These are phyloP conservation scores for Penicillium sp. DNA, from an alignment of 2,329 filamentous ascomycete genomes.

Conservation along the genomic window DNA sequence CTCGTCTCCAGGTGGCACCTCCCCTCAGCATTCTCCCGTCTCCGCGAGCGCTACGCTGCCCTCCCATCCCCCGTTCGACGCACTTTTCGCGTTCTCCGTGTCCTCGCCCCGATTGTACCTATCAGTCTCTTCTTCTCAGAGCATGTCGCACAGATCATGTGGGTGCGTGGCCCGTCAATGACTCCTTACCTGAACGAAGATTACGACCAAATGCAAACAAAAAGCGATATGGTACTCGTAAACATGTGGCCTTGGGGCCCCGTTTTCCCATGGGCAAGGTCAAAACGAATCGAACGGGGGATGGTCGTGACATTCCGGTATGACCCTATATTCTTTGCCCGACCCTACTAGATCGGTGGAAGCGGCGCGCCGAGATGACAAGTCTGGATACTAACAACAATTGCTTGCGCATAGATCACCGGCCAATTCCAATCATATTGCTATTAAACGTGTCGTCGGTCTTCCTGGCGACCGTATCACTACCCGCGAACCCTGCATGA, in stretches of 20 bases:
- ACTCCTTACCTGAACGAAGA: constrained; percentile 72
- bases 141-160: constrained; percentile 43
- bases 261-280: constrained; percentile 51
- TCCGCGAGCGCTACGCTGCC: constrained; percentile 29
- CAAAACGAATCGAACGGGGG: constrained; percentile 62
- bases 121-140: constrained; percentile 42
- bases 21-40: constrained; percentile 23
- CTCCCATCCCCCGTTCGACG: constrained; percentile 29
- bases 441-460: constrained; percentile 81
- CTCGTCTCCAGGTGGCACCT: constrained; percentile 10
- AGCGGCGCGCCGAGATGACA: neutral
- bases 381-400: neutral
- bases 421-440: constrained; percentile 64
- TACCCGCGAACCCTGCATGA: constrained; percentile 63
- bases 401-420: constrained; percentile 59
- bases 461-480: constrained; percentile 75
- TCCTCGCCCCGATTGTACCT: constrained; percentile 36
- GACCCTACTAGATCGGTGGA: neutral
- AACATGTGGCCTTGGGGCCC: constrained; percentile 49
- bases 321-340: neutral
- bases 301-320: constrained; percentile 69
- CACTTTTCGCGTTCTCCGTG: constrained; percentile 27
- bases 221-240: constrained; percentile 45
- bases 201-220: constrained; percentile 48
- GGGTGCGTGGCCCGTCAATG: constrained; percentile 63